phyloP scores from a whole-genome alignment of 2,329 filamentous ascomycete species.

The Ascochyta viciae-villosae region DNA sequence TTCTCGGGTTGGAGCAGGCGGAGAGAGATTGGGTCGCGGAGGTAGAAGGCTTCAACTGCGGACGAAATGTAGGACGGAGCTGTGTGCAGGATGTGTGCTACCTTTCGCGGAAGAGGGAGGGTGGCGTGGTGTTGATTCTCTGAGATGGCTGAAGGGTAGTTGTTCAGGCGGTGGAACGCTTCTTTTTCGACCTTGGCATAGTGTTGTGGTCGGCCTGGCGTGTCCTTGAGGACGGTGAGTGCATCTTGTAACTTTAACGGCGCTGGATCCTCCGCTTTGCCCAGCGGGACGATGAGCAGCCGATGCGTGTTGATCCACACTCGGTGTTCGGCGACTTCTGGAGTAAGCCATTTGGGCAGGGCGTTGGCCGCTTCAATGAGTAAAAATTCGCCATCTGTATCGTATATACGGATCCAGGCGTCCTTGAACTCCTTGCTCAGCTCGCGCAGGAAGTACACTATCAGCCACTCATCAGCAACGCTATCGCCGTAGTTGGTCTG shows the following conservation, averaged over 20 bases:
- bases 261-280: conserved; percentile 35
- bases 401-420: conserved; percentile 82
- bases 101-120: conserved; percentile 77
- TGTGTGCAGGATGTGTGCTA: conserved; percentile 79
- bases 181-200: conserved; percentile 81
- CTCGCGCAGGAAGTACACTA: conserved; percentile 87
- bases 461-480: conserved; percentile 95
- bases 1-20: conserved; percentile 67
- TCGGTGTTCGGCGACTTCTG: conserved; percentile 85
- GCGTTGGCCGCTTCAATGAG: conserved; percentile 91
- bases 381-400: conserved; percentile 94
- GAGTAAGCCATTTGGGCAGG: conserved; percentile 88
- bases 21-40: conserved; percentile 80
- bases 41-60: conserved; percentile 89
- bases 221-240: conserved; percentile 64
- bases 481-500: conserved; percentile 90
- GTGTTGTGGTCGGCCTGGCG: conserved; percentile 68
- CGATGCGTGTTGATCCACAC: conserved; percentile 86
- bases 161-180: conserved; percentile 85
- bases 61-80: conserved; percentile 79
- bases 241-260: conserved; percentile 70
- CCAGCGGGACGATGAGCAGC: conserved; percentile 73
- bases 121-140: conserved; percentile 78
- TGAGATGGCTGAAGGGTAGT: conserved; percentile 79
- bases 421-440: conserved; percentile 75